A percentile compares a stretch with the other conserved stretches of the same genome.
phyloP scores from a whole-genome alignment of 441 rosid species.

The Euphorbia corollata region DNA sequence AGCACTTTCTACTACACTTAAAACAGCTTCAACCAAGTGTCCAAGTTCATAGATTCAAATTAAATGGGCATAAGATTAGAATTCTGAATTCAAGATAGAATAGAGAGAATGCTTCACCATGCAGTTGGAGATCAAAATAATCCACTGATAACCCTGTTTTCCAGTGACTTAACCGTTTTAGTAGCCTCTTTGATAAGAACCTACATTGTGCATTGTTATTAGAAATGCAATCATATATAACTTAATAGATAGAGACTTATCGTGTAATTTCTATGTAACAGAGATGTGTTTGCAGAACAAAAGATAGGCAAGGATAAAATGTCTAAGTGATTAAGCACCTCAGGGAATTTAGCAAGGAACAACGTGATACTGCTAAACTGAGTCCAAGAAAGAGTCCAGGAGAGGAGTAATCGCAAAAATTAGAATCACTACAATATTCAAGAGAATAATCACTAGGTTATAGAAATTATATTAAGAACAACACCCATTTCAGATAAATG shows the following conservation, averaged over 20 bases:
- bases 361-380: neutral
- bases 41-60: no score
- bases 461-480: neutral
- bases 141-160: conserved; percentile 49
- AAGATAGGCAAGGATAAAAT: neutral
- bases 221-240: neutral
- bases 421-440: neutral
- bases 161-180: conserved; percentile 47
- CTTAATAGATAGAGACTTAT: no score
- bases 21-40: neutral
- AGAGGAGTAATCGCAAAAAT: neutral
- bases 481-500: neutral
- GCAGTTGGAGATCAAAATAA: conserved; percentile 45
- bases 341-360: neutral
- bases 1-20: neutral
- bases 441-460: neutral
- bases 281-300: no score
- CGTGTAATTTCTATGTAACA: no score
- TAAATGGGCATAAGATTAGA: neutral
- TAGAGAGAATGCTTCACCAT: neutral
- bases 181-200: conserved; percentile 35
- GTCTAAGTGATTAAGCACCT: neutral
- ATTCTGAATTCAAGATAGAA: neutral
- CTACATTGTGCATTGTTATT: conserved; percentile 20
- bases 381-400: neutral